These are phyloP conservation scores for Russula sp. DNA, from an alignment of 768 basidiomycete genomes.

Conservation along the genomic window DNA sequence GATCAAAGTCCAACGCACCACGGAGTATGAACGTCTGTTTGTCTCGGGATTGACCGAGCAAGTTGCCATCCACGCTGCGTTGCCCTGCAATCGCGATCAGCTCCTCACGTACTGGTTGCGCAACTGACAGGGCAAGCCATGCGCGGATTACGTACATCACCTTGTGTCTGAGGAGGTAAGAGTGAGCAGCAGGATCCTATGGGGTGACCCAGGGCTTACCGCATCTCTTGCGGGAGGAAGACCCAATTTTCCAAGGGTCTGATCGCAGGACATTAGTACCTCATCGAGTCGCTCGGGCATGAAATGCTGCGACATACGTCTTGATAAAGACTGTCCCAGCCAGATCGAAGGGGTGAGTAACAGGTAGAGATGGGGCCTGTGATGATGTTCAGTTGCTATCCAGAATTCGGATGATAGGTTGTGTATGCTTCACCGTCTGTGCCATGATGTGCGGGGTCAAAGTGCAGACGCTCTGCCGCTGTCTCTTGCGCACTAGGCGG, in stretches of 20 bases:
- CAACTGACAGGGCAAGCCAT: not conserved
- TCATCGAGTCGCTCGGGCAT: no score
- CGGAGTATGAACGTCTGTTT: not conserved
- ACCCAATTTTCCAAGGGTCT: constrained; percentile 16
- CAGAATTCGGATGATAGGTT: not conserved
- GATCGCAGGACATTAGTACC: not conserved
- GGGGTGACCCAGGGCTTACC: not conserved
- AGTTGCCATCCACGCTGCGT: constrained; percentile 15
- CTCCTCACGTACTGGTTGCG: not conserved
- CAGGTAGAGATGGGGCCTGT: constrained; percentile 8
- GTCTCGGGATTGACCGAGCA: constrained; percentile 14
- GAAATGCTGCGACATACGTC: not conserved
- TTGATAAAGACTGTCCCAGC: constrained; percentile 16
- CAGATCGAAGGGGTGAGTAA: constrained; percentile 7
- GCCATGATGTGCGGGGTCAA: constrained; percentile 12
- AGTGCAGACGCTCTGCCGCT: constrained; percentile 2
- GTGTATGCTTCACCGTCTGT: constrained; percentile 1
- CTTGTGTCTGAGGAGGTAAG: not conserved
- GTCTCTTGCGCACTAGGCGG: constrained; percentile 6
- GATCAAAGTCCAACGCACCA: constrained; percentile 1
- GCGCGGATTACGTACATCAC: not conserved
- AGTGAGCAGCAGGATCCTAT: not conserved
- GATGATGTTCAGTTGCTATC: not conserved
- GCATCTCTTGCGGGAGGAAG: constrained; percentile 5
- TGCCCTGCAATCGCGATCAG: constrained; percentile 8